A percentile compares a stretch with the other conserved stretches of the same genome.
These are phyloP conservation scores for Lasiodiplodia theobromae DNA, from an alignment of 2,329 filamentous ascomycete species.

Conservation along the genomic window DNA sequence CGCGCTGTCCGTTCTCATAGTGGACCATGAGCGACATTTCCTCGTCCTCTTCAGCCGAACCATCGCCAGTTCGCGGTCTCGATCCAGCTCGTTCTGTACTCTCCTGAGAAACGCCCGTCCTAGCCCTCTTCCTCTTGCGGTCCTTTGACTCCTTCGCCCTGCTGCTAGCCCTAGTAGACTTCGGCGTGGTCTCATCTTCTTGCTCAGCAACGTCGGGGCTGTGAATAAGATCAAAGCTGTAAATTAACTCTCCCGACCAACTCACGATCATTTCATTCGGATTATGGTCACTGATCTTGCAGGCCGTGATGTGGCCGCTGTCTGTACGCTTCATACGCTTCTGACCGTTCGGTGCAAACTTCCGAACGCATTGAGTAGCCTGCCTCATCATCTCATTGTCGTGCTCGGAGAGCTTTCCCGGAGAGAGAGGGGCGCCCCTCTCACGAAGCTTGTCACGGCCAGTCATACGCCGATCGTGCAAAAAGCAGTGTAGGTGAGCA, in stretches of 20 bases:
- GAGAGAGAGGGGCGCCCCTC: constrained; percentile 55
- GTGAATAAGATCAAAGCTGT: constrained; percentile 69
- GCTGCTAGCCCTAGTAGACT: constrained; percentile 6
- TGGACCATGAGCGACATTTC: constrained; percentile 63
- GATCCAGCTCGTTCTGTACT: constrained; percentile 54
- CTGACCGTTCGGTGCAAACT: constrained; percentile 70
- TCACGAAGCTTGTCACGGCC: constrained; percentile 65
- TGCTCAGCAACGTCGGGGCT: constrained; percentile 62
- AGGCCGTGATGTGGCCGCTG: constrained; percentile 71
- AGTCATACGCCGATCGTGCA: constrained; percentile 73
- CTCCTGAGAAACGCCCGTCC: constrained; percentile 52
- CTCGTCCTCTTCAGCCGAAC: constrained; percentile 42
- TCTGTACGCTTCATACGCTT: constrained; percentile 60
- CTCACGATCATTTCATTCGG: constrained; percentile 73
- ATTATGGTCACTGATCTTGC: constrained; percentile 73
- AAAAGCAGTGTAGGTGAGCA: constrained; percentile 72
- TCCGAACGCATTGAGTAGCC: constrained; percentile 70
- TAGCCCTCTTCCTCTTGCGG: constrained; percentile 65
- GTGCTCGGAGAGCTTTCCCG: constrained; percentile 47
- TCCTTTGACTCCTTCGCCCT: constrained; percentile 42
- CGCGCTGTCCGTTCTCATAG: constrained; percentile 66
- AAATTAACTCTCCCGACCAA: constrained; percentile 72
- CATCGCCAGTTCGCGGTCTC: constrained; percentile 56
- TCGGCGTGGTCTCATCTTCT: constrained; percentile 23
- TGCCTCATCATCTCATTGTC: constrained; percentile 64